These are phyloP conservation scores for Colletotrichum echinochloae DNA, from an alignment of 2,329 filamentous ascomycete species.

Conservation along the genomic window DNA sequence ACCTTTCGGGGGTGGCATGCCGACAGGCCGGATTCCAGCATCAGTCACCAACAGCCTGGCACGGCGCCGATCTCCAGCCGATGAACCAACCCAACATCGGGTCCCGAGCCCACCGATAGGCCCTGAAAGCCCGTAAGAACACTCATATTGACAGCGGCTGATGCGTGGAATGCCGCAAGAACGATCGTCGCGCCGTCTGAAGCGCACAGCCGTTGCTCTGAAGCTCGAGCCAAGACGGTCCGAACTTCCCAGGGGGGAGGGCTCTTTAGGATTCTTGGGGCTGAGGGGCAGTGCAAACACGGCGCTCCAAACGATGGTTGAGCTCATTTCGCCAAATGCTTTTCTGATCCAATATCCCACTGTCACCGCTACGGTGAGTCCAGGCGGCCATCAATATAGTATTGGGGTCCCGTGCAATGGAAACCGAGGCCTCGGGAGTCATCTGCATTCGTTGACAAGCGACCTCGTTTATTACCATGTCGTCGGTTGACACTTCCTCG, in stretches of 20 bases:
- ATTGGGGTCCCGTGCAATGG: background rate
- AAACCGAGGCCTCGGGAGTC: no score
- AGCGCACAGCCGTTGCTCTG: slow-evolving; percentile 2
- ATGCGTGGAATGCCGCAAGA: background rate
- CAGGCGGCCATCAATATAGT: background rate
- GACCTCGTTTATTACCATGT: background rate
- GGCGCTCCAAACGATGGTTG: background rate
- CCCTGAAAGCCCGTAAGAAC: background rate
- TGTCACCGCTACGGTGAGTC: background rate
- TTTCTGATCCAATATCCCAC: background rate
- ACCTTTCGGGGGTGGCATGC: background rate
- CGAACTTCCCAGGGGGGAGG: background rate
- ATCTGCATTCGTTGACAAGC: background rate
- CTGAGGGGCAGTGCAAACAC: background rate
- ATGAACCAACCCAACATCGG: background rate
- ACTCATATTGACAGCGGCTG: background rate
- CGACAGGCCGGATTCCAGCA: background rate
- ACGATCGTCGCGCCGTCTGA: slow-evolving; percentile 4
- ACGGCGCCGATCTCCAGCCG: background rate
- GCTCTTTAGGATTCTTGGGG: background rate
- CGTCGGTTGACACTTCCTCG: background rate
- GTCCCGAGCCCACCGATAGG: background rate
- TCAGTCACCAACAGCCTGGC: background rate
- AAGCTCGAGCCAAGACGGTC: slow-evolving; percentile 23
- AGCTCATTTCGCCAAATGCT: slow-evolving; percentile 16